phyloP scores from a whole-genome alignment of 1,284 basidiomycete species.

The Ustilago curta region DNA sequence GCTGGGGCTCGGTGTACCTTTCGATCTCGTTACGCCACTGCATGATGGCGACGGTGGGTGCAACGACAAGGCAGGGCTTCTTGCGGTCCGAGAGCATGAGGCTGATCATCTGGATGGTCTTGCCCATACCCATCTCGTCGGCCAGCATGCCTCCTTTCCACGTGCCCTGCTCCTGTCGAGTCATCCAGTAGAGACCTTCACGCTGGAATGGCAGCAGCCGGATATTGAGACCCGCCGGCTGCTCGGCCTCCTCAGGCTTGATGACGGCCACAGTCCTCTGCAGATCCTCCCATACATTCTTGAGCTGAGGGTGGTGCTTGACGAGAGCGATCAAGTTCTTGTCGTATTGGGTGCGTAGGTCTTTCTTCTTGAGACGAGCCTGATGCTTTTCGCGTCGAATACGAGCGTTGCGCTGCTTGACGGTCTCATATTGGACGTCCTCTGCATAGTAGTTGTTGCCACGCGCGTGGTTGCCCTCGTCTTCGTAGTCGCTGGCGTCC shows the following conservation, averaged over 20 bases:
- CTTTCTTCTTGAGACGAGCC: conserved; percentile 44
- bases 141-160: conserved; percentile 96
- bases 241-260: conserved; percentile 75
- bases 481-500: conserved; percentile 33
- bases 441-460: conserved; percentile 45
- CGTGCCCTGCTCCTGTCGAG: conserved; percentile 85
- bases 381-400: conserved; percentile 44
- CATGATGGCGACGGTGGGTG: conserved; percentile 93
- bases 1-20: conserved; percentile 70
- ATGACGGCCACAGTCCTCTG: conserved; percentile 71
- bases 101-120: conserved; percentile 96
- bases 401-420: conserved; percentile 54
- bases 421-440: conserved; percentile 57
- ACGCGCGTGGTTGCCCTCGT: conserved; percentile 22
- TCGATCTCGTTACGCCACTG: conserved; percentile 98
- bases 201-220: conserved; percentile 79
- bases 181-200: conserved; percentile 96
- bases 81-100: conserved; percentile 82
- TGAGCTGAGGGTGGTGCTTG: conserved; percentile 76
- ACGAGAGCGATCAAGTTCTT: conserved; percentile 32
- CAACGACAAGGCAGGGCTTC: conserved; percentile 90
- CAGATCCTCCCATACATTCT: conserved; percentile 88
- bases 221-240: conserved; percentile 79
- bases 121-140: conserved; percentile 93
- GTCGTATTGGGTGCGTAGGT: conserved; percentile 36